phyloP scores from a whole-genome alignment of 768 basidiomycete species.

The Clavulina sp. region DNA sequence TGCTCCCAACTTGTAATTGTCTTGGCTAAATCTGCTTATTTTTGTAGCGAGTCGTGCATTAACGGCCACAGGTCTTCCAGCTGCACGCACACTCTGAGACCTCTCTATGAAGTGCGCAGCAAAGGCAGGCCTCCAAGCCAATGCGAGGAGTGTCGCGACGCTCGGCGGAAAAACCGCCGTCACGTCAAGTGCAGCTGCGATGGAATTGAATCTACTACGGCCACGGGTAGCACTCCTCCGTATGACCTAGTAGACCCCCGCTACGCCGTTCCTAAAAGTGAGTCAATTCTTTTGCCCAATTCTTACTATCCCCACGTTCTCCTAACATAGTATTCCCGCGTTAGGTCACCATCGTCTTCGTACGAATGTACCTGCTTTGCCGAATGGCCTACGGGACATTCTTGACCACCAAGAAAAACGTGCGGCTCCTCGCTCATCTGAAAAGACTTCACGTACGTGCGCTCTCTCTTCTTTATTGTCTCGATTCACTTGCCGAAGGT shows the following conservation, averaged over 20 bases:
- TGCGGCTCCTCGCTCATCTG: neutral
- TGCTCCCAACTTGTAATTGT: neutral
- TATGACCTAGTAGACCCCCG: neutral
- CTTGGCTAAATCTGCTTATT: no score
- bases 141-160: conserved; percentile 18
- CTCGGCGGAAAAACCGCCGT: conserved; percentile 10
- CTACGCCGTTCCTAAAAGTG: neutral
- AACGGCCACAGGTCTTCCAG: conserved; percentile 21
- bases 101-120: conserved; percentile 21
- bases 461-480: no score
- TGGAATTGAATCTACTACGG: neutral
- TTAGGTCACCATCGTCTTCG: no score
- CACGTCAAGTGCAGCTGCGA: neutral
- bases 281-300: neutral
- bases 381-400: neutral
- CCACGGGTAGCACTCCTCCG: neutral
- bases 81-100: conserved; percentile 21
- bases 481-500: no score
- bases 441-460: no score
- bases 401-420: neutral
- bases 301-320: no score
- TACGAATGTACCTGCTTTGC: neutral
- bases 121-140: conserved; percentile 21
- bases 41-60: conserved; percentile 18
- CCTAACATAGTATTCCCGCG: no score